A percentile compares a stretch with the other conserved stretches of the same genome.
These are phyloP conservation scores for Hypholoma sublateritium DNA, from an alignment of 768 basidiomycete species.

Conservation along the genomic window DNA sequence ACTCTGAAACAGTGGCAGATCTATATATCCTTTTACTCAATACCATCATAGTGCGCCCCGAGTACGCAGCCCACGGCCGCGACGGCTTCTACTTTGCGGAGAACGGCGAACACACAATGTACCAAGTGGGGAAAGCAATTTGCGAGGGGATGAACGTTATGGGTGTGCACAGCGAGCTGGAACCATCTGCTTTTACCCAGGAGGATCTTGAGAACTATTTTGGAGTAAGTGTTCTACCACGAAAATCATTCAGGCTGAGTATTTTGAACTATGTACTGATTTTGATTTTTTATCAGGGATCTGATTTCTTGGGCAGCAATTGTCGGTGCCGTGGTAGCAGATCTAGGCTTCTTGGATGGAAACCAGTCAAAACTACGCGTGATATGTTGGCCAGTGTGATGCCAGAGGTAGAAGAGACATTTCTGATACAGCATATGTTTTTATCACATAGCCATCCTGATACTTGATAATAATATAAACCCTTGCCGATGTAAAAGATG, in stretches of 20 bases:
- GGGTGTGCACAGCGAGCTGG: slow-evolving; percentile 33
- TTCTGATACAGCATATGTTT: neutral
- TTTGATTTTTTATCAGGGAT: slow-evolving; percentile 24
- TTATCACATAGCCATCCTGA: neutral
- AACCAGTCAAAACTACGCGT: slow-evolving; percentile 35
- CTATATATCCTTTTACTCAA: neutral
- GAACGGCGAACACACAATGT: slow-evolving; percentile 44
- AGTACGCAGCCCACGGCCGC: slow-evolving; percentile 38
- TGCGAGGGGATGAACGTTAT: slow-evolving; percentile 36
- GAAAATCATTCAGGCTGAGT: neutral
- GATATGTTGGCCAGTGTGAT: slow-evolving; percentile 44
- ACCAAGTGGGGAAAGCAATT: slow-evolving; percentile 40
- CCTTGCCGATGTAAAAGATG: neutral
- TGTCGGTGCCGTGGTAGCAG: slow-evolving; percentile 38
- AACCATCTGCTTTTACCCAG: slow-evolving; percentile 46
- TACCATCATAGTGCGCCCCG: slow-evolving; percentile 15
- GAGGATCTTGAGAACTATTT: slow-evolving; percentile 44
- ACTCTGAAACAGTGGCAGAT: slow-evolving; percentile 1
- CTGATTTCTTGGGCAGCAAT: slow-evolving; percentile 34
- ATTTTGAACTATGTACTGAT: neutral
- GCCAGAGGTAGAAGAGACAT: slow-evolving; percentile 25
- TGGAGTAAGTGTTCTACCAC: slow-evolving; percentile 15
- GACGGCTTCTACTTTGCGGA: slow-evolving; percentile 56
- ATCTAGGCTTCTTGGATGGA: slow-evolving; percentile 44
- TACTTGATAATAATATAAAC: neutral